Percentiles rank a stretch among this genome's conserved stretches.
phyloP scores from a whole-genome alignment of 805 yeast species.

The Brettanomyces custersianus region DNA sequence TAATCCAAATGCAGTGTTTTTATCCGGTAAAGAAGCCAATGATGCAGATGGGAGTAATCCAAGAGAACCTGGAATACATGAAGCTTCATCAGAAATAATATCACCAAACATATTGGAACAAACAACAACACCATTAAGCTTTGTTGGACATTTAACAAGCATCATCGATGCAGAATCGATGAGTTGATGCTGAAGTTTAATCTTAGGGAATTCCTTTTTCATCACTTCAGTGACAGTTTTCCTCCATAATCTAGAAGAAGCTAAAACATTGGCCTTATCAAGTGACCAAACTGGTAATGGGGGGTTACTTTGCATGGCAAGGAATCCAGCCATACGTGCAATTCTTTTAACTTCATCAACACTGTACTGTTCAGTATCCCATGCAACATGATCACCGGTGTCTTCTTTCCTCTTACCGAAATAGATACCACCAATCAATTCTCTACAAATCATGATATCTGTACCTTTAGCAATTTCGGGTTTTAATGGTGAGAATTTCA shows the following conservation, averaged over 20 bases:
- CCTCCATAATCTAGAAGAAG: constrained; percentile 95
- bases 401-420: constrained; percentile 95
- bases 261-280: constrained; percentile 96
- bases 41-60: constrained; percentile 96
- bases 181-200: constrained; percentile 84
- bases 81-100: constrained; percentile 95
- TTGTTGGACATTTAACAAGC: constrained; percentile 82
- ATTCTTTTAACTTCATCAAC: constrained; percentile 91
- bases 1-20: constrained; percentile 87
- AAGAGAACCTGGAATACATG: constrained; percentile 94
- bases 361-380: constrained; percentile 89
- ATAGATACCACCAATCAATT: constrained; percentile 95
- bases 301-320: constrained; percentile 88
- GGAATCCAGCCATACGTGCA: constrained; percentile 96
- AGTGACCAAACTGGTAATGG: constrained; percentile 94
- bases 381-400: constrained; percentile 75
- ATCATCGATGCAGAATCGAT: constrained; percentile 99
- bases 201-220: constrained; percentile 80
- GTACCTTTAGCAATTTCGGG: constrained; percentile 83
- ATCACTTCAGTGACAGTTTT: constrained; percentile 83
- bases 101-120: constrained; percentile 98
- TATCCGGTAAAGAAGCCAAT: constrained; percentile 92
- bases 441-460: constrained; percentile 88
- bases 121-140: constrained; percentile 84
- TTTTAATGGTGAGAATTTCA: constrained; percentile 83